Evolutionary conservation across 495 filamentous ascomycete genomes (phyloP).

Genomic region (Neurospora cerealis): DNA sequence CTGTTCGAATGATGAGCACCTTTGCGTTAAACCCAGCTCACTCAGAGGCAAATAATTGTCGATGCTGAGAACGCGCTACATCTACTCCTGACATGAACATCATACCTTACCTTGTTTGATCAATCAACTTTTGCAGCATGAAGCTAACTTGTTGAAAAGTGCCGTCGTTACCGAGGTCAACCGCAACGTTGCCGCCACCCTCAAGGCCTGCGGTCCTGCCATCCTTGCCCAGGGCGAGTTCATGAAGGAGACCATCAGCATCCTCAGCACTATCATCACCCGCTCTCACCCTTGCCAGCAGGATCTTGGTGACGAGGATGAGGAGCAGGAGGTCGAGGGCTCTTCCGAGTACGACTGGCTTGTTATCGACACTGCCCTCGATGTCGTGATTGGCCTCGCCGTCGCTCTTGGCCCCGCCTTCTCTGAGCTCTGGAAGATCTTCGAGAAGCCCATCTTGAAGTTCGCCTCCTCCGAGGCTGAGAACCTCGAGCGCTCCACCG

Average conservation of each 20-base stretch:
- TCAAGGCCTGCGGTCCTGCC: conserved; percentile 84
- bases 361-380: conserved; percentile 85
- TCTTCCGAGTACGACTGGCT: conserved; percentile 97
- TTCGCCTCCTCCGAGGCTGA: conserved; percentile 72
- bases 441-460: conserved; percentile 81
- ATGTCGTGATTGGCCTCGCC: conserved; percentile 75
- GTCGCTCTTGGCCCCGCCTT: conserved; percentile 75
- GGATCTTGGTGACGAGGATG: conserved; percentile 71
- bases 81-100: conserved; percentile 23
- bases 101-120: not conserved
- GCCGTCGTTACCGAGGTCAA: conserved; percentile 91
- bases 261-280: conserved; percentile 68
- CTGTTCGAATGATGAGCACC: conserved; percentile 68
- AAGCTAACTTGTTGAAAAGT: conserved; percentile 45
- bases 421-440: conserved; percentile 80
- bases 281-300: conserved; percentile 88
- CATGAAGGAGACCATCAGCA: conserved; percentile 46
- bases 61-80: conserved; percentile 79
- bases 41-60: conserved; percentile 76
- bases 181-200: conserved; percentile 82
- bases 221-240: conserved; percentile 63
- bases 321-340: conserved; percentile 55
- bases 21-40: conserved; percentile 98
- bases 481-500: conserved; percentile 73
- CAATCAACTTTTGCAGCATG: not conserved